Evolutionary conservation across 2,329 filamentous ascomycete genomes (phyloP).

Genomic region (Alternaria conjuncta): DNA sequence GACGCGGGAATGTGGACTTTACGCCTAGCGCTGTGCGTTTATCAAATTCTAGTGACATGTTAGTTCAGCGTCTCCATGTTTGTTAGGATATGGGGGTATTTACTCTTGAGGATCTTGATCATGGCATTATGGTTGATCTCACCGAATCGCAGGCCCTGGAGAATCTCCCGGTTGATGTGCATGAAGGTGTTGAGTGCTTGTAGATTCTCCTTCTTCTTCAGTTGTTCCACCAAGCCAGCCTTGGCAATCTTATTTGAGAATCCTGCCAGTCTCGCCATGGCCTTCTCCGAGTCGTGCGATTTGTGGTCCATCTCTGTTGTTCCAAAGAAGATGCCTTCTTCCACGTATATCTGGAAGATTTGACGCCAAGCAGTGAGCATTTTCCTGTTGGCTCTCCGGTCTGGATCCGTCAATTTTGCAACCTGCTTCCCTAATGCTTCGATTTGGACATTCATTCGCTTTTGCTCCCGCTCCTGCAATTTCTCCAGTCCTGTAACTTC

Average conservation of each 20-base stretch:
- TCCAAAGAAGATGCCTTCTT: slow-evolving; percentile 83
- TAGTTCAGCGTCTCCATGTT: not conserved
- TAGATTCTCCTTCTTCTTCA: slow-evolving; percentile 71
- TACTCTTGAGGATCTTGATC: slow-evolving; percentile 84
- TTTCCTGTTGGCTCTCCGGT: slow-evolving; percentile 63
- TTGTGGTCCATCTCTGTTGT: slow-evolving; percentile 75
- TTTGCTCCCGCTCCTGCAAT: slow-evolving; percentile 71
- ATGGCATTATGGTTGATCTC: slow-evolving; percentile 82
- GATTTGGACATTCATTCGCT: slow-evolving; percentile 68
- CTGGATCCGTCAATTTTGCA: slow-evolving; percentile 68
- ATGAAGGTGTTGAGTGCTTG: slow-evolving; percentile 72
- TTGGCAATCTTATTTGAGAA: slow-evolving; percentile 73
- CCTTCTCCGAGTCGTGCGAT: slow-evolving; percentile 68
- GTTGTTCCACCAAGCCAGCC: slow-evolving; percentile 62
- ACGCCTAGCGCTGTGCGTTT: slow-evolving; percentile 80
- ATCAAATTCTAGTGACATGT: slow-evolving; percentile 70
- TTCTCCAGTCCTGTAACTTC: slow-evolving; percentile 73
- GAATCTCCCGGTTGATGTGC: slow-evolving; percentile 73
- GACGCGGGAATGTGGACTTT: slow-evolving; percentile 66
- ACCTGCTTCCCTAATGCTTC: slow-evolving; percentile 69
- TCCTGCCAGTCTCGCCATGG: slow-evolving; percentile 70
- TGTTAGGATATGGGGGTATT: slow-evolving; percentile 23
- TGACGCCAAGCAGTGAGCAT: slow-evolving; percentile 79
- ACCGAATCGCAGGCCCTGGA: slow-evolving; percentile 82
- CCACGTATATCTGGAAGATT: slow-evolving; percentile 81